Evolutionary conservation across 768 basidiomycete species (phyloP), one percentile per base, ranked within the genome.

Genomic region (Termitomyces sp.): DNA sequence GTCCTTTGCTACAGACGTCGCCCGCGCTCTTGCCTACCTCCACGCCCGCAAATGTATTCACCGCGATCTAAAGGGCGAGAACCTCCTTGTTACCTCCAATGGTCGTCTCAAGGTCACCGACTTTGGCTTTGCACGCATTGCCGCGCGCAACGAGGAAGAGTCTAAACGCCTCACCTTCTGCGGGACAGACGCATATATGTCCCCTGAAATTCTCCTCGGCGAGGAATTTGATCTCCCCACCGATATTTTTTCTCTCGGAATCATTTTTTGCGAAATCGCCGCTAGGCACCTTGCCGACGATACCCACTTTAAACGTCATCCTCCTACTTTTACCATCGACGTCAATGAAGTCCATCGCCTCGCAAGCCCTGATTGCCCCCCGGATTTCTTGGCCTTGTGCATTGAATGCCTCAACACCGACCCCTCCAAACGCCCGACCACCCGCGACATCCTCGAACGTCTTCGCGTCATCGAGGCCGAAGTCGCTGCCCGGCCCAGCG

Each of bases 51-150:
- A 92, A 69, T 89, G 88, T 70, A 90, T 90, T 40, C 89, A 90
- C 64, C 86, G 87, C 31, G 96, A 99, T 73, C 80, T 99, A 62
- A 99, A 99, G 71, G 95, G 95, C 37, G 96, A 98, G 75, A 99
- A 99, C 63, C 80, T 98, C 27, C 84, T 98, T n/a, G 87, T 98
- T 21, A 98, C 95, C 0, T 75, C 87, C 37, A 99, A 99, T 65
- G 92, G 93, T 21, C 85, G 96, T 43, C 80, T 98, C 66, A 99
- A 98, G 76, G 88, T 98, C 64, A 97, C 95, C n/a, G 96, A 99
- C 68, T 99, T 99, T 72, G 96, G 96, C 1, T 96, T 98, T 64
- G 94, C 95, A 4, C 83, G 96, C 35, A 97, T 98, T 65, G 93
- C 93, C 0, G 94, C 94, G 0, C 82, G 90, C 41, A 96, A 92